These are phyloP conservation scores for Eucalyptus marginata DNA, from an alignment of 345 rosid genomes.

Conservation along the genomic window DNA sequence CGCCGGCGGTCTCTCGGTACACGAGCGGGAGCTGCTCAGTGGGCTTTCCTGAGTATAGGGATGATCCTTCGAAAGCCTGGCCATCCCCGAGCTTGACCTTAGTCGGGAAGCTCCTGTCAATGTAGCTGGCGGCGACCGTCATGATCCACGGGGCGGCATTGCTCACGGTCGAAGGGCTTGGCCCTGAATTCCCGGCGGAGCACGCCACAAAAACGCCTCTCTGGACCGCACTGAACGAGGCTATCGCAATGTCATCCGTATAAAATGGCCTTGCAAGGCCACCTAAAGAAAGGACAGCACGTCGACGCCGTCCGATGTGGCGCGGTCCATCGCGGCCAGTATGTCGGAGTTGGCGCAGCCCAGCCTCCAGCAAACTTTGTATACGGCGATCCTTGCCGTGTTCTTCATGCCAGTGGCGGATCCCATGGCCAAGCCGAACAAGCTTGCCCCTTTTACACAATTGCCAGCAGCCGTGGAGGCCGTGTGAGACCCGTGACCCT, in stretches of 20 bases:
- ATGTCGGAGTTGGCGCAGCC: conserved; percentile 58
- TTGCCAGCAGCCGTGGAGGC: conserved; percentile 73
- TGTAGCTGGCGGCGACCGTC: conserved; percentile 83
- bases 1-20: conserved; percentile 44
- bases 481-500: conserved; percentile 86
- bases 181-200: conserved; percentile 80
- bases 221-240: conserved; percentile 39
- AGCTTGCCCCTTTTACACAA: conserved; percentile 24
- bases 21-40: conserved; percentile 30
- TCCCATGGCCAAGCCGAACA: conserved; percentile 49
- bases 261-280: conserved; percentile 43
- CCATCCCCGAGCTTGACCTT: conserved; percentile 42
- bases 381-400: conserved; percentile 56
- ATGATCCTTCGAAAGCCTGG: conserved; percentile 25
- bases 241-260: conserved; percentile 40
- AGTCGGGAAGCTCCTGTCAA: conserved; percentile 55
- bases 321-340: conserved; percentile 59
- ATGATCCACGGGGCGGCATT: conserved; percentile 80
- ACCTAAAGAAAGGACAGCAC: conserved; percentile 71
- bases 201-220: conserved; percentile 66
- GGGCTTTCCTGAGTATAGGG: conserved; percentile 25
- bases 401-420: conserved; percentile 57
- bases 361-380: conserved; percentile 59
- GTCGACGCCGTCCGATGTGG: conserved; percentile 65
- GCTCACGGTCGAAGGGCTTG: conserved; percentile 24